Evolutionary conservation across 805 yeast genomes (phyloP), one percentile per base, ranked within the genome.

Genomic region (Monosporozyma aquatica): DNA sequence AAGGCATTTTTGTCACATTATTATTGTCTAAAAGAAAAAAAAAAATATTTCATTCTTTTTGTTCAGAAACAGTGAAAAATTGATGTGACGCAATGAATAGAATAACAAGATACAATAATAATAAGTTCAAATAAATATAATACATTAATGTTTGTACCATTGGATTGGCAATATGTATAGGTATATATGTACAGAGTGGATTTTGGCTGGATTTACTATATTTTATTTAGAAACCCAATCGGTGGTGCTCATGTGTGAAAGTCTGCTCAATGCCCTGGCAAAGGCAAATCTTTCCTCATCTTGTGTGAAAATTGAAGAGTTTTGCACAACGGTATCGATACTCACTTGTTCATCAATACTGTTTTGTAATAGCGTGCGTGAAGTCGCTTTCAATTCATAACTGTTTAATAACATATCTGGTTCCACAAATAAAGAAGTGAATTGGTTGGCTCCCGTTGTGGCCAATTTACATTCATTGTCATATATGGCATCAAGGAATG

Each of bases 251-350:
- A 90, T 90, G 52, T 90, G 97, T 34, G 89, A 75, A 50, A 92
- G 70, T 59, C 98, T 77, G 53, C 92, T 81, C 45, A 90, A 69
- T 0, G 97, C 97, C 58, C 98, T 75, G 0, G 96, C 95, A 69
- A 90, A 90, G 17, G 98, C 98, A 67, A 90, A 92, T 61, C 82
- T 76, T 65, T 90, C 98, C 62, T 90, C 98, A 62, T 87, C 97
- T 32, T 92, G 74, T 5, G 84, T 85, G 66, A 92, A 90, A 75
- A 84, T 75, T 28, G 51, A 77, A 1, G 87, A 83, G 56, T 78
- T 76, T 51, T 76, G 73, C 15, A 24, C 28, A 8, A 25, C 22
- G 26, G 21, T 15, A 4, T 24, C 22, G n/a, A 36, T 26, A 17
- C 11, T 17, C 5, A 4, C 14, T 36, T 26, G 22, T 24, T 24